These are phyloP conservation scores for Fusarium anguioides DNA, from an alignment of 2,329 filamentous ascomycete genomes.

Conservation along the genomic window DNA sequence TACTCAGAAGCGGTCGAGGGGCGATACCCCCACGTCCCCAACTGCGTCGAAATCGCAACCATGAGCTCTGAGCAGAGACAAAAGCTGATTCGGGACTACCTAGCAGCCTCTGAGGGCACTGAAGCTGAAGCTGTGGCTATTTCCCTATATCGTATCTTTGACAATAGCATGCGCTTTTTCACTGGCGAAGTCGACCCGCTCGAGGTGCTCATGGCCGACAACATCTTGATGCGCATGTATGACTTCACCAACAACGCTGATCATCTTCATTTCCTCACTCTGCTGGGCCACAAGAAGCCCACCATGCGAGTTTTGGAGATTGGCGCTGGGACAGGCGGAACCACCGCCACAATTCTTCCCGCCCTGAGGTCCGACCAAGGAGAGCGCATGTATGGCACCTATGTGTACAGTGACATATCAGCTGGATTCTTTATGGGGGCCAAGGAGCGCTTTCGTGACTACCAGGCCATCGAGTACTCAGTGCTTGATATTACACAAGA, in stretches of 20 bases:
- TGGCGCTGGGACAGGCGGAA: not conserved
- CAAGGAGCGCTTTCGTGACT: constrained; percentile 4
- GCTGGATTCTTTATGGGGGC: constrained; percentile 12
- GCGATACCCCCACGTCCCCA: constrained; percentile 1
- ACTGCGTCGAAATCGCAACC: constrained; percentile 7
- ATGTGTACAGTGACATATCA: constrained; percentile 12
- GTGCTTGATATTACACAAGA: constrained; percentile 9
- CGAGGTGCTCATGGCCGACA: constrained; percentile 7
- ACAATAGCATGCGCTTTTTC: constrained; percentile 9
- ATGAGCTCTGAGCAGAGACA: constrained; percentile 9
- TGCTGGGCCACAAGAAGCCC: constrained; percentile 9
- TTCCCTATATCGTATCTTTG: constrained; percentile 13
- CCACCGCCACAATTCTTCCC: constrained; percentile 1
- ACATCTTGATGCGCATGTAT: constrained; percentile 14
- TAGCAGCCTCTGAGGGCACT: constrained; percentile 5
- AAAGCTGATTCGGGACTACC: constrained; percentile 11
- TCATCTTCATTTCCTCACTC: constrained; percentile 5
- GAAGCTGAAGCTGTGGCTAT: constrained; percentile 8
- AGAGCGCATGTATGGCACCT: constrained; percentile 7
- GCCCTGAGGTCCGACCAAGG: constrained; percentile 4
- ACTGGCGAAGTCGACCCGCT: constrained; percentile 8
- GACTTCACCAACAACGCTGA: constrained; percentile 12
- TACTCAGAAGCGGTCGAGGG: constrained; percentile 8
- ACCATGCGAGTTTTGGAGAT: constrained; percentile 9
- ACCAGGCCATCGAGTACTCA: constrained; percentile 9